Evolutionary conservation across 2,329 filamentous ascomycete species (phyloP).

Genomic region (Drechmeria coniospora): DNA sequence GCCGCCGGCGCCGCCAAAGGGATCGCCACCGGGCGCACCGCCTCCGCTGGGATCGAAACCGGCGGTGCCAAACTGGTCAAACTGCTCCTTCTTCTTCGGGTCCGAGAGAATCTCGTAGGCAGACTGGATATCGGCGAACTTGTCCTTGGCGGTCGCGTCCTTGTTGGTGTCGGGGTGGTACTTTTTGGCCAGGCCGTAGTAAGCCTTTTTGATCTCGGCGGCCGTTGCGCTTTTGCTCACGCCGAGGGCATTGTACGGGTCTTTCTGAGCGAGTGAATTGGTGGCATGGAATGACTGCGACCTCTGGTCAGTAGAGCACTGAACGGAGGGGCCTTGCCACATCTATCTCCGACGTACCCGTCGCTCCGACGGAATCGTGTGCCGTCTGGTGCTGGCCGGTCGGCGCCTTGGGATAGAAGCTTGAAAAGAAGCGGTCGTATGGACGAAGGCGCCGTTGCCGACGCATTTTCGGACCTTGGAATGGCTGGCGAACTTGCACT

Average conservation of each 20-base stretch:
- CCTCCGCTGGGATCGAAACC: conserved; percentile 68
- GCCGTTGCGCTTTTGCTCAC: conserved; percentile 69
- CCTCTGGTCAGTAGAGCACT: neutral
- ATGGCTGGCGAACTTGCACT: conserved; percentile 23
- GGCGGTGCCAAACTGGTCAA: conserved; percentile 76
- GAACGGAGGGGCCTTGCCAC: no score
- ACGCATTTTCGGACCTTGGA: conserved; percentile 24
- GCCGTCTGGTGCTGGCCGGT: conserved; percentile 7
- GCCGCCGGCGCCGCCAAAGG: conserved; percentile 47
- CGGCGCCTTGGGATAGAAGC: conserved; percentile 7
- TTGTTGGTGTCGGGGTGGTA: conserved; percentile 98
- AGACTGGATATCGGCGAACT: conserved; percentile 81
- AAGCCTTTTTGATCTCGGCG: conserved; percentile 91
- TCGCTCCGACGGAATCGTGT: conserved; percentile 7
- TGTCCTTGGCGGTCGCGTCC: conserved; percentile 82
- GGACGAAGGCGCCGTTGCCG: conserved; percentile 20
- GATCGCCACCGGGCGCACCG: conserved; percentile 44
- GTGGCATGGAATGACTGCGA: conserved; percentile 46
- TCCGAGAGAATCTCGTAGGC: conserved; percentile 92
- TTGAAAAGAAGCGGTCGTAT: conserved; percentile 15
- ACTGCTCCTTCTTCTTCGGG: conserved; percentile 82
- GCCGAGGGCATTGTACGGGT: conserved; percentile 79
- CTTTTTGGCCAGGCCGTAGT: conserved; percentile 95
- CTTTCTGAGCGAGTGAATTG: conserved; percentile 38
- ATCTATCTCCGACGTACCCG: no score